Evolutionary conservation across 148 eudicot genomes (phyloP).

Genomic region (Amaranthus palmeri): DNA sequence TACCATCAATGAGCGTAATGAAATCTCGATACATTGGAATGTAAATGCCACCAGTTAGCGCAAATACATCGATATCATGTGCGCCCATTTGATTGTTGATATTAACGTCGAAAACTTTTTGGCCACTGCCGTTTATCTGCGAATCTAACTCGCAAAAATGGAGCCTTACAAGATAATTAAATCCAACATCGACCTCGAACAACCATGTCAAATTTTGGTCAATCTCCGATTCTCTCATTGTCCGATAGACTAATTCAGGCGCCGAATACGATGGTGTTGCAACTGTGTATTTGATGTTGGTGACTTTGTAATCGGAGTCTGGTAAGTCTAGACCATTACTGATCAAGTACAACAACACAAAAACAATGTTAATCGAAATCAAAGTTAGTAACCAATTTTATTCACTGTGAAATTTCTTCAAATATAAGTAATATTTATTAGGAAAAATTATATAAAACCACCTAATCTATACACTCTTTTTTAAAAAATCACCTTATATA

Average conservation of each 20-base stretch:
- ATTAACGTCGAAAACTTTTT: background rate
- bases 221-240: background rate
- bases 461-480: too few species aligned
- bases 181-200: constrained; percentile 1
- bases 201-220: background rate
- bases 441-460: too few species aligned
- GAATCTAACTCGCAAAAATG: background rate
- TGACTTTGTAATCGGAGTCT: background rate
- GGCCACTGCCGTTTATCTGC: background rate
- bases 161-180: background rate
- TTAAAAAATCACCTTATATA: too few species aligned
- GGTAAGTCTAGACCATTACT: background rate
- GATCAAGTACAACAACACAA: too few species aligned
- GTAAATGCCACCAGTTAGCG: background rate
- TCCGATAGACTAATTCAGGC: background rate
- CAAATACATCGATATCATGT: background rate
- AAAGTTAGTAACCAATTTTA: too few species aligned
- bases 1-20: background rate
- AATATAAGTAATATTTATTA: too few species aligned
- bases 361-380: too few species aligned
- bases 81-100: background rate
- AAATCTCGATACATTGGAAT: background rate
- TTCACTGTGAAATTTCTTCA: too few species aligned
- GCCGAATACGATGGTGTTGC: too few species aligned
- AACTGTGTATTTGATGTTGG: background rate